These are phyloP conservation scores for Leishmania martiniquensis DNA, from an alignment of 208 protist genomes.

Conservation along the genomic window DNA sequence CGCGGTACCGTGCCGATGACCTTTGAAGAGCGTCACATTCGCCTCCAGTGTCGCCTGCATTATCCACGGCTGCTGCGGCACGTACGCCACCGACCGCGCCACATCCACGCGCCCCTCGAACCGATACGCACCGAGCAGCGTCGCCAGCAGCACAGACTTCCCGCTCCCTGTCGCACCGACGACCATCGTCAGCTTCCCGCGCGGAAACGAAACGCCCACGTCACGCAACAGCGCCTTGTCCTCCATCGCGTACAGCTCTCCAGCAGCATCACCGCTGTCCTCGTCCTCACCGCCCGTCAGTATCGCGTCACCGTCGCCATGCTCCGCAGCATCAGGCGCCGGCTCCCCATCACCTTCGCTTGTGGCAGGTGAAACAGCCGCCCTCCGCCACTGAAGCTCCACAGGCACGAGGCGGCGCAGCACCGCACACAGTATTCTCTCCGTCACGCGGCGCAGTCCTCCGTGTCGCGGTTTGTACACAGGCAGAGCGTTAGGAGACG, in stretches of 20 bases:
- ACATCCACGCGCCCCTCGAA: conserved; percentile 14
- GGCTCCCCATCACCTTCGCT: background rate
- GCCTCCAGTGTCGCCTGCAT: conserved; percentile 91
- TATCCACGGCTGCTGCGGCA: conserved; percentile 93
- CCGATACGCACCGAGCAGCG: conserved; percentile 40
- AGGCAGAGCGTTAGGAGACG: conserved; percentile 12
- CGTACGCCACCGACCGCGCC: conserved; percentile 75
- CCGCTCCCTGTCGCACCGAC: conserved; percentile 47
- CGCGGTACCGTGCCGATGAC: conserved; percentile 21
- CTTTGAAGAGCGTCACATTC: conserved; percentile 92
- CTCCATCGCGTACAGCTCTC: conserved; percentile 14
- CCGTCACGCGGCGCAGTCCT: background rate
- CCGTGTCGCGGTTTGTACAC: conserved; percentile 17
- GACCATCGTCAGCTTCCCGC: conserved; percentile 41
- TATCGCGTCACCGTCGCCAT: background rate
- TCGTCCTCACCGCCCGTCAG: background rate
- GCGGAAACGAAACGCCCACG: conserved; percentile 28
- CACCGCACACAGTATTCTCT: background rate
- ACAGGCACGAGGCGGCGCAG: conserved; percentile 16
- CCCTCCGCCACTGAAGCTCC: conserved; percentile 24
- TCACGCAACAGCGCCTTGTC: conserved; percentile 36
- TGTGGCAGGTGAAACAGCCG: conserved; percentile 1
- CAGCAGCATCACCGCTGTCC: background rate
- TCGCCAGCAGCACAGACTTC: conserved; percentile 45
- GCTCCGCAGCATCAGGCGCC: background rate